Percentiles rank a stretch among this genome's conserved stretches.
phyloP scores from a whole-genome alignment of 2,329 filamentous ascomycete genomes.

The Plenodomus lindquistii region DNA sequence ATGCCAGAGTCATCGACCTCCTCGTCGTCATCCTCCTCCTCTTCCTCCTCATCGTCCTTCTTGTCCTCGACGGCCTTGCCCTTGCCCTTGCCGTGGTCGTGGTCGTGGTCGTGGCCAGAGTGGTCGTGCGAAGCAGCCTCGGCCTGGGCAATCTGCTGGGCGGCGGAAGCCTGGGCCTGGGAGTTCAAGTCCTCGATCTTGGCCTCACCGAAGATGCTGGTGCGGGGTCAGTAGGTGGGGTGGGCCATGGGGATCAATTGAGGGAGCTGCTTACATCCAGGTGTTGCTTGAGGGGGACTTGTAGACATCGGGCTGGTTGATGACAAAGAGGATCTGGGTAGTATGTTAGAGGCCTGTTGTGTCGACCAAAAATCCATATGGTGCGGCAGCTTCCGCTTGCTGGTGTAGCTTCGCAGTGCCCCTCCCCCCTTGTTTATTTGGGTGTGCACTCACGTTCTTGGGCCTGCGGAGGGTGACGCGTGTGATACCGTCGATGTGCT shows the following conservation, averaged over 20 bases:
- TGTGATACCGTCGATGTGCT: conserved; percentile 95
- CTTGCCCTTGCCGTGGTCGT: conserved; percentile 66
- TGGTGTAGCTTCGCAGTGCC: conserved; percentile 10
- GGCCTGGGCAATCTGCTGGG: conserved; percentile 86
- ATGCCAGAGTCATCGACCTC: conserved; percentile 93
- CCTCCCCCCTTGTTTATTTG: conserved; percentile 16
- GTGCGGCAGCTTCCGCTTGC: conserved; percentile 4
- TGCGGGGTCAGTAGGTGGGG: conserved; percentile 27
- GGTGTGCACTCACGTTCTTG: conserved; percentile 84
- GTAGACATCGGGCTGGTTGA: conserved; percentile 99
- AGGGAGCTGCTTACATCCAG: conserved; percentile 84
- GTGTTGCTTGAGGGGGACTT: conserved; percentile 99
- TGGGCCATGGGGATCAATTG: conserved; percentile 7
- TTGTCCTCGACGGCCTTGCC: conserved; percentile 71
- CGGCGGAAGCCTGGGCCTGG: conserved; percentile 91
- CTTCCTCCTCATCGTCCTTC: conserved; percentile 56
- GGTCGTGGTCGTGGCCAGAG: conserved; percentile 72
- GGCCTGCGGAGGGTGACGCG: conserved; percentile 96
- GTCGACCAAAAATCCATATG: conserved; percentile 3
- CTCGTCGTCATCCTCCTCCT: conserved; percentile 89
- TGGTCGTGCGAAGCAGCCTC: conserved; percentile 69
- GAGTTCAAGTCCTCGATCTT: conserved; percentile 99
- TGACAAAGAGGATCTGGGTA: conserved; percentile 92
- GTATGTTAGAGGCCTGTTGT: conserved; percentile 17
- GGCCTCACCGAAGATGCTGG: conserved; percentile 97